Percentiles rank a stretch among this genome's conserved stretches.
Conservation (phyloP, 169 alveolate genomes). For the Cytauxzoon felis region DNA sequence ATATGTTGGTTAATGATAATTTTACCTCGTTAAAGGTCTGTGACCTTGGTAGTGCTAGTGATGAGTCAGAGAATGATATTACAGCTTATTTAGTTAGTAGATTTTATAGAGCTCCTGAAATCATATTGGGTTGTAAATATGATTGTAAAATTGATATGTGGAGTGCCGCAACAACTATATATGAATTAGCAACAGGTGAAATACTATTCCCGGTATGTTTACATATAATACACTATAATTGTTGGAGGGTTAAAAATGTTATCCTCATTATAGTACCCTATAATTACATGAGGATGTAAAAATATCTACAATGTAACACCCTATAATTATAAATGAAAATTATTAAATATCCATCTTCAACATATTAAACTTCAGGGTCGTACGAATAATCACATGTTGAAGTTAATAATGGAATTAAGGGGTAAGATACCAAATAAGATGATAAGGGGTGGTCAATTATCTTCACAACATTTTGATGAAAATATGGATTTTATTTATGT, state of each 20-base stretch:
- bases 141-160: conserved; percentile 92
- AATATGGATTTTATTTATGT: conserved; percentile 71
- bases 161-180: conserved; percentile 94
- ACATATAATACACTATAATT: no score
- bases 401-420: conserved; percentile 89
- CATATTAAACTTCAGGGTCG: conserved; percentile 81
- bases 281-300: conserved; percentile 26
- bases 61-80: conserved; percentile 83
- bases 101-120: conserved; percentile 98
- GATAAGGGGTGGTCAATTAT: conserved; percentile 83
- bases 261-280: conserved; percentile 16
- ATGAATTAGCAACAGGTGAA: conserved; percentile 95
- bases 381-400: conserved; percentile 93
- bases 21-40: conserved; percentile 86
- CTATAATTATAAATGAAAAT: conserved; percentile 67
- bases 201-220: conserved; percentile 87
- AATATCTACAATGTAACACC: conserved; percentile 46
- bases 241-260: not conserved
- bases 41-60: conserved; percentile 95
- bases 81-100: conserved; percentile 92
- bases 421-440: conserved; percentile 90
- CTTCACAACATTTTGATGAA: conserved; percentile 82
- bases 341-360: conserved; percentile 69
- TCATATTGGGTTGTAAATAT: conserved; percentile 89
- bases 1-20: conserved; percentile 86